phyloP scores from a whole-genome alignment of 2,329 filamentous ascomycete species.

The Elsinoe ampelina region DNA sequence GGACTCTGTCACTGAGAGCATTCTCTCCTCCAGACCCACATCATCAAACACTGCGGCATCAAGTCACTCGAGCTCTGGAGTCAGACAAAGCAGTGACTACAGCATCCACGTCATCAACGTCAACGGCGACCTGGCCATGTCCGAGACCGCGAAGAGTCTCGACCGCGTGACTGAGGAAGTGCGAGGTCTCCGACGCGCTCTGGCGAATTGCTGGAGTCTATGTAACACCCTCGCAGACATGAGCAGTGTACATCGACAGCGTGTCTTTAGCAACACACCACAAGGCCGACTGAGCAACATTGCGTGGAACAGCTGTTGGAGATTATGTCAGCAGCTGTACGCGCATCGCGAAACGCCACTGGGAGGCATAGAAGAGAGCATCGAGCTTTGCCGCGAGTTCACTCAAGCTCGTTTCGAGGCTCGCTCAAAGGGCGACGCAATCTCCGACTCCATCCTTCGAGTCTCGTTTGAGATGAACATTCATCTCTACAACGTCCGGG shows the following conservation, averaged over 20 bases:
- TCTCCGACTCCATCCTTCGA: constrained; percentile 73
- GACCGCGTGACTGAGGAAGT: constrained; percentile 43
- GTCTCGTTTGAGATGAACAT: constrained; percentile 96
- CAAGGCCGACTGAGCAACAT: constrained; percentile 72
- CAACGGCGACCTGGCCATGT: neutral
- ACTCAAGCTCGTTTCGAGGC: constrained; percentile 87
- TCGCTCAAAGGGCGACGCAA: constrained; percentile 65
- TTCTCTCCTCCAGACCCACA: neutral
- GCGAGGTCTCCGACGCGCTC: constrained; percentile 59
- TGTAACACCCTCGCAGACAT: constrained; percentile 84
- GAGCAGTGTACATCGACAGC: constrained; percentile 72
- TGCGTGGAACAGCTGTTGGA: constrained; percentile 92
- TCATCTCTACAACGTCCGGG: constrained; percentile 87
- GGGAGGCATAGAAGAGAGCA: constrained; percentile 36
- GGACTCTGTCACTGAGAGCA: constrained; percentile 4
- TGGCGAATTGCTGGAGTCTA: constrained; percentile 85
- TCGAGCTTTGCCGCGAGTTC: constrained; percentile 85
- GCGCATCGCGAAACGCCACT: constrained; percentile 64
- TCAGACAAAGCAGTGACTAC: neutral
- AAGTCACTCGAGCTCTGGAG: neutral
- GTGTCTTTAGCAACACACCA: constrained; percentile 66
- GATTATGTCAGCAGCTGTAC: constrained; percentile 81
- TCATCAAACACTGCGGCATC: neutral
- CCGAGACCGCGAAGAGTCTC: neutral
- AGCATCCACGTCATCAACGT: constrained; percentile 10